Evolutionary conservation across 139 green algal species (phyloP).

Genomic region (Zygnema circumcarinatum): DNA sequence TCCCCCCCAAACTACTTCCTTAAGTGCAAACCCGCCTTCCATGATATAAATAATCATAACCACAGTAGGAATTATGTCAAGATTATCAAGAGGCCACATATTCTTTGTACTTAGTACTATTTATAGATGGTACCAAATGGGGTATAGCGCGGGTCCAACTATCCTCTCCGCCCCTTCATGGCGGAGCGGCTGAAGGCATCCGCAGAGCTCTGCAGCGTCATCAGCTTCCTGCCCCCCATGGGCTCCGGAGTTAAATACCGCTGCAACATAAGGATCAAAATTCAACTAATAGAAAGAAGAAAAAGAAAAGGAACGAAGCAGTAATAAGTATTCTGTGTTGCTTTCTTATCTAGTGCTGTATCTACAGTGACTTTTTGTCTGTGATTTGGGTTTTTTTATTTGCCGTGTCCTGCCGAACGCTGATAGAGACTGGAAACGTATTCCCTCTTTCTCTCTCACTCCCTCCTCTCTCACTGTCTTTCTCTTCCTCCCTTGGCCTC

Average conservation of each 20-base stretch:
- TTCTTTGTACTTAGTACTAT: neutral
- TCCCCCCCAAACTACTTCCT: too few species aligned
- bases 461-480: slow-evolving; percentile 9
- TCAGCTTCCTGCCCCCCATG: slow-evolving; percentile 20
- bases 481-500: neutral
- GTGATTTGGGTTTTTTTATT: neutral
- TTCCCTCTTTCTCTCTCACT: neutral
- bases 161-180: neutral
- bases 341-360: neutral
- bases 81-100: too few species aligned
- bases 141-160: slow-evolving; percentile 28
- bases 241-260: slow-evolving; percentile 30
- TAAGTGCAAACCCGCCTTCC: too few species aligned
- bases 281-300: neutral
- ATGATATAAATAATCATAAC: too few species aligned
- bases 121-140: too few species aligned
- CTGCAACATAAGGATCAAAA: too few species aligned
- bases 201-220: slow-evolving; percentile 21
- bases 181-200: slow-evolving; percentile 14
- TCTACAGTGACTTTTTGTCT: neutral
- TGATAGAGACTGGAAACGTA: neutral
- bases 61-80: too few species aligned
- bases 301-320: neutral
- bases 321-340: too few species aligned
- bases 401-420: neutral